Evolutionary conservation across 495 filamentous ascomycete species (phyloP), one percentile per base, ranked within the genome.

Genomic region (Choiromyces venosus): DNA sequence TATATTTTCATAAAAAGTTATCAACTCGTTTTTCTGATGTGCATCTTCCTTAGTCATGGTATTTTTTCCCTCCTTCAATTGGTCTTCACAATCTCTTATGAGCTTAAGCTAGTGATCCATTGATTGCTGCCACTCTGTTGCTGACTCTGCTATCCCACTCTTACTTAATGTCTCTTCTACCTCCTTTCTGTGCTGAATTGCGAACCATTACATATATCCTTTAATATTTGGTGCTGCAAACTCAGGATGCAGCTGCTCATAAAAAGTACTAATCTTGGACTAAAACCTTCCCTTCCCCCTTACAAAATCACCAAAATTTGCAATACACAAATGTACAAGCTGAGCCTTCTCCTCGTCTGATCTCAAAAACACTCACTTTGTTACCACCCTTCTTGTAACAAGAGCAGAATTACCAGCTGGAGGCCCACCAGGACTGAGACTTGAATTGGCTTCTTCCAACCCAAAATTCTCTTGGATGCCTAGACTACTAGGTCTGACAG

Each of bases 21-120:
- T 0, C 12, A 52, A 52, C 21, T 52, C 7, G 9, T 52, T 46
- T 1, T 52, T 25, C n/a, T 2, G 9, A 12, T 9, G 1, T n/a
- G n/a, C 8, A 25, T 25, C 1, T 10, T 2, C 4, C 19, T 25
- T 21, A 0, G 6, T 25, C 0, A 0, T 25, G 0, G 0, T 52
- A 1, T 25, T 52, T 10, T 10, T 25, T 16, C 0, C 7, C 3
- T 25, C 21, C 7, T 25, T n/a, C 4, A 2, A 52, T 10, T 52
- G 1, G 0, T n/a, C 3, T 8, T 52, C 1, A 52, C 0, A 25
- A 52, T 52, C 8, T 2, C 21, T 52, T 8, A 25, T 9, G 0
- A 52, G 46, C 46, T 52, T 9, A 52, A 52, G 18, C 42, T n/a
- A 0, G 5, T 1, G 0, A 46, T 46, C 44, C 9, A 46, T 46